Base-by-base conservation (phyloP, 176 grass and related monocot genomes). In the Avena insularis region DNA sequence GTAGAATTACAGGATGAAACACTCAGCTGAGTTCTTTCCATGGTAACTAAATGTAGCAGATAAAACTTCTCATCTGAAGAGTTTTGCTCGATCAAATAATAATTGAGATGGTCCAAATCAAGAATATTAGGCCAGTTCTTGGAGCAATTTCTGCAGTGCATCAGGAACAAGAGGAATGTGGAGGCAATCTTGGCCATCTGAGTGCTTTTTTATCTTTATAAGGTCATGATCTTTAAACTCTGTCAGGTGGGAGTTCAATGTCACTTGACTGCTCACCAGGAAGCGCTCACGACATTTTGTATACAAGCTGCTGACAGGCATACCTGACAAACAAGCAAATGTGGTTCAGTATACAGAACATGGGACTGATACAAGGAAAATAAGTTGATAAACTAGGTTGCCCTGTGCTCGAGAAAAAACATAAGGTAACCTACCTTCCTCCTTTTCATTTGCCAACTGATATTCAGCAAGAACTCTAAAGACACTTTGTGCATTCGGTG, bases 181-280 rank as follows among this genome's bases (percentile, higher is more conserved):
- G 17, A 96, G 90, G 78, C 93, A 96, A 85, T 98, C 93, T 92
- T 98, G 92, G 8, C 93, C 93, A 77, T 96, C 96, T 56, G 96
- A 92, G 79, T 96, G 92, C 73, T 91, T 90, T 90, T 83, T 96
- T 15, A 86, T 89, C 87, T 96, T 98, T 81, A 98, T 86, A 62
- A 98, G 81, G 81, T 96, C 92, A 57, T 98, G 93, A 75, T 96
- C 96, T 92, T 98, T 96, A 88, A 98, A 98, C 54, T 98, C 96
- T 1, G 93, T 98, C 77, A 98, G 83, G 83, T 96, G 93, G 21
- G 93, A 92, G 71, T 96, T 98, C 82, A 98, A 20, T 40, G 96
- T 98, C 49, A 98, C 88, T 86, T 96, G 96, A 88, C 90, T 96
- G 92, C 93, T 98, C 21, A 98, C 93, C 36, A 94, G 88, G 89